These are phyloP conservation scores for Medicago ruthenica DNA, from an alignment of 306 rosid genomes.

Conservation along the genomic window DNA sequence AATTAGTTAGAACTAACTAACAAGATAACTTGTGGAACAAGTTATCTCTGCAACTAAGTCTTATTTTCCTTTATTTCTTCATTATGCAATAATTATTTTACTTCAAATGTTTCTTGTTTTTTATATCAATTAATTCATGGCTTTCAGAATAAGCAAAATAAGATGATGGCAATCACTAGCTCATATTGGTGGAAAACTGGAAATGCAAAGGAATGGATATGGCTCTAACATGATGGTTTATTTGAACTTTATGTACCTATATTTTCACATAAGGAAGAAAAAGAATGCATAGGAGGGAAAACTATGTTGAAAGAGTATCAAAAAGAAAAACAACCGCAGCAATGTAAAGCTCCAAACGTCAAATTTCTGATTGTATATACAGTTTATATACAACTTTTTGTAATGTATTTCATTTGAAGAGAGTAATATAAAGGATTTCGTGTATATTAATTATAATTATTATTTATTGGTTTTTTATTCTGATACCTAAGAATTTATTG, in stretches of 20 bases:
- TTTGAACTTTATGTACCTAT: not conserved
- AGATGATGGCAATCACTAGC: not conserved
- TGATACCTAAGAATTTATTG: no score
- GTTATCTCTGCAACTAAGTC: no score
- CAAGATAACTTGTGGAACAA: no score
- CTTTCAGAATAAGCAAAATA: constrained; percentile 29
- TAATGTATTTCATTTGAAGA: not conserved
- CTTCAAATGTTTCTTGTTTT: not conserved
- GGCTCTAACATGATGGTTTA: not conserved
- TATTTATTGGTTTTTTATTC: no score
- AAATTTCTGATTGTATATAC: not conserved
- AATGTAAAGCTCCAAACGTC: not conserved
- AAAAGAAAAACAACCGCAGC: not conserved
- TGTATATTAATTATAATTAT: not conserved
- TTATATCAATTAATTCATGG: not conserved
- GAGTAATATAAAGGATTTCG: not conserved
- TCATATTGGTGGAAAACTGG: constrained; percentile 20
- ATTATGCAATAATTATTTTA: no score
- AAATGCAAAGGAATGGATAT: not conserved
- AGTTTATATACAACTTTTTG: not conserved
- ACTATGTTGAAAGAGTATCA: not conserved
- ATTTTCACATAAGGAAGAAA: not conserved
- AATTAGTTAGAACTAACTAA: no score
- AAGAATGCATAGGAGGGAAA: not conserved
- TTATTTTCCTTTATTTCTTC: no score